phyloP scores from a whole-genome alignment of 805 yeast genomes.

The Cyberlindnera americana region DNA sequence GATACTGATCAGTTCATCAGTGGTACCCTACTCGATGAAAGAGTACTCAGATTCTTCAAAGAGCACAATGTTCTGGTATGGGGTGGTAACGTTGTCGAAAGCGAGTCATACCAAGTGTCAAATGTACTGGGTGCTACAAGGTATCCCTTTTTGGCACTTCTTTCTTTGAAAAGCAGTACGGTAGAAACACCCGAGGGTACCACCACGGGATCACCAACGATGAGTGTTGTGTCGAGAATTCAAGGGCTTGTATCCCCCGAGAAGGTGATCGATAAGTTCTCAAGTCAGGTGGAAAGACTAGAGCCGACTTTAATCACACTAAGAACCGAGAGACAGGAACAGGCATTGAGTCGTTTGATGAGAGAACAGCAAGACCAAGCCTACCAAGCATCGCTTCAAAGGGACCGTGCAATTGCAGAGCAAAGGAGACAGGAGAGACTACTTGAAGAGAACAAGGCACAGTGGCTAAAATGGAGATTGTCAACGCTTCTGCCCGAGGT shows the following conservation, averaged over 20 bases:
- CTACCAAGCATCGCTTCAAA: constrained; percentile 63
- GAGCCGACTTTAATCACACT: constrained; percentile 58
- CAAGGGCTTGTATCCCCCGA: constrained; percentile 53
- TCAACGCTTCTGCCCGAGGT: constrained; percentile 21
- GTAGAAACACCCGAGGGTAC: constrained; percentile 57
- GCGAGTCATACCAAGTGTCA: constrained; percentile 83
- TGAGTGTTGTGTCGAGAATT: constrained; percentile 56
- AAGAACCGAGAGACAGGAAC: constrained; percentile 59
- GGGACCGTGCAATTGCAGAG: constrained; percentile 57
- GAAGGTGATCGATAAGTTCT: constrained; percentile 41
- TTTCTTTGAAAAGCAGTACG: constrained; percentile 53
- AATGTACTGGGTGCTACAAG: constrained; percentile 66
- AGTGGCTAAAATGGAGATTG: constrained; percentile 52
- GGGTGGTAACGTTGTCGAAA: constrained; percentile 83
- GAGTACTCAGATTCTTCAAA: constrained; percentile 44
- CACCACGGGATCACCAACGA: constrained; percentile 47
- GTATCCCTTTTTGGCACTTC: constrained; percentile 78
- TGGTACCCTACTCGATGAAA: constrained; percentile 49
- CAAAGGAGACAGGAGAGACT: constrained; percentile 31
- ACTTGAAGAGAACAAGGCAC: constrained; percentile 26
- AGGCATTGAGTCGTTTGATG: constrained; percentile 52
- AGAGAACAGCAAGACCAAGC: constrained; percentile 75
- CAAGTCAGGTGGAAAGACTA: constrained; percentile 49
- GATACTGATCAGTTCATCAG: constrained; percentile 50
- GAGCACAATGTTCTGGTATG: constrained; percentile 62